A percentile compares a stretch with the other conserved stretches of the same genome.
Conservation (phyloP, 768 basidiomycete genomes). For the Nevesoporus exiguus region DNA sequence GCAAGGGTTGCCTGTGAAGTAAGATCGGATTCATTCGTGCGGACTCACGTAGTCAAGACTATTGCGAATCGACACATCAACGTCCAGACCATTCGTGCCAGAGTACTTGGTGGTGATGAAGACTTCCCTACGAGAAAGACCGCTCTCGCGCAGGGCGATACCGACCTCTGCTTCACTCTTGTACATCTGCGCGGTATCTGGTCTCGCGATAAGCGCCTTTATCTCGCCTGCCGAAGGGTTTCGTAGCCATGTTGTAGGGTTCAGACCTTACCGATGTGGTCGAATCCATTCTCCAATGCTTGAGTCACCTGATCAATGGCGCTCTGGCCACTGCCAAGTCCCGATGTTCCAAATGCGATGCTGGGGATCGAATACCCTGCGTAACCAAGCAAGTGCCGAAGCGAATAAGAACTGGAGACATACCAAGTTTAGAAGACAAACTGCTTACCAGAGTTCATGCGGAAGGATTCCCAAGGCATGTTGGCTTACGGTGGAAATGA, state of each 20-base stretch:
- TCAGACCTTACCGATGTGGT: slow-evolving; percentile 49
- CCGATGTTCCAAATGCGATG: slow-evolving; percentile 69
- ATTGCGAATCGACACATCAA: slow-evolving; percentile 53
- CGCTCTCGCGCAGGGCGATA: slow-evolving; percentile 44
- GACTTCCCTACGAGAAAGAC: slow-evolving; percentile 52
- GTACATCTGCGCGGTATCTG: slow-evolving; percentile 64
- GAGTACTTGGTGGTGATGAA: slow-evolving; percentile 71
- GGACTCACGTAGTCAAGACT: slow-evolving; percentile 52
- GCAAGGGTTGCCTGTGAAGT: neutral
- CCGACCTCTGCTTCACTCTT: slow-evolving; percentile 55
- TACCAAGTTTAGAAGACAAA: neutral
- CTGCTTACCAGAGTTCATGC: slow-evolving; percentile 56
- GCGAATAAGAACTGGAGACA: neutral
- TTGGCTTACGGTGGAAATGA: neutral
- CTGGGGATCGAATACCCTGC: slow-evolving; percentile 44
- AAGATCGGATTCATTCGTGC: neutral
- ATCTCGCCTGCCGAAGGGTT: no score
- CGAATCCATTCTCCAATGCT: slow-evolving; percentile 58
- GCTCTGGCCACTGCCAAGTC: slow-evolving; percentile 51
- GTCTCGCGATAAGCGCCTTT: neutral
- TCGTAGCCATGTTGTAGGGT: neutral
- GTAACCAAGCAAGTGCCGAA: neutral
- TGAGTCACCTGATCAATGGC: slow-evolving; percentile 56
- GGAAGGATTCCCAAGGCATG: slow-evolving; percentile 62
- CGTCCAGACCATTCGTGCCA: slow-evolving; percentile 46